These are phyloP conservation scores for Pontederia paniculata DNA, from an alignment of 176 grass and related monocot genomes.

Conservation along the genomic window DNA sequence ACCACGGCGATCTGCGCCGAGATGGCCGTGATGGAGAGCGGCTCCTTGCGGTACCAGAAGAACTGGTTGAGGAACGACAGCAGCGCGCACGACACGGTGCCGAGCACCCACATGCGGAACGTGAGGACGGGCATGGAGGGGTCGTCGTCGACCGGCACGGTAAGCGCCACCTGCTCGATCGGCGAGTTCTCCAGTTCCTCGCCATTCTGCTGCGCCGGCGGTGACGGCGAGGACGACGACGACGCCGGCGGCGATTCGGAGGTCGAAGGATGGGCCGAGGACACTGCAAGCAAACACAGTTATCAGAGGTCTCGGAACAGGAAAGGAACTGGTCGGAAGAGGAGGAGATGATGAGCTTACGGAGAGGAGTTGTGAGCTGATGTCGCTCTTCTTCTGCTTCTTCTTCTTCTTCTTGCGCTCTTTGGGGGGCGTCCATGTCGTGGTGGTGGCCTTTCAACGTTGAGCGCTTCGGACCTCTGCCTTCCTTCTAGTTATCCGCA, in stretches of 20 bases:
- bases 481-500: too few relatives aligned
- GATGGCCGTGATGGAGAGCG: conserved; percentile 47
- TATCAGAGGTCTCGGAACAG: not conserved
- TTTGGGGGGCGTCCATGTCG: not conserved
- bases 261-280: not conserved
- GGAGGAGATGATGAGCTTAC: not conserved
- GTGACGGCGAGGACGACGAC: not conserved
- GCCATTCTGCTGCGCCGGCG: not conserved
- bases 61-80: conserved; percentile 83
- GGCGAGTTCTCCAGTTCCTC: conserved; percentile 18
- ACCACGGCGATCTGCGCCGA: conserved; percentile 48
- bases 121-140: conserved; percentile 50
- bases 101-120: conserved; percentile 61
- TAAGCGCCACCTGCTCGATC: conserved; percentile 72
- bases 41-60: conserved; percentile 59
- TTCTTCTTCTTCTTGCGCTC: not conserved
- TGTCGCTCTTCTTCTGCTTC: not conserved
- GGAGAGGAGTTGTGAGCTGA: not conserved
- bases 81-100: conserved; percentile 41
- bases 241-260: not conserved
- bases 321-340: too few relatives aligned
- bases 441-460: too few relatives aligned
- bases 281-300: not conserved
- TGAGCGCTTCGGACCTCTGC: too few relatives aligned
- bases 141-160: conserved; percentile 48